These are phyloP conservation scores for Boletus reticuloceps DNA, from an alignment of 768 basidiomycete species.

Conservation along the genomic window DNA sequence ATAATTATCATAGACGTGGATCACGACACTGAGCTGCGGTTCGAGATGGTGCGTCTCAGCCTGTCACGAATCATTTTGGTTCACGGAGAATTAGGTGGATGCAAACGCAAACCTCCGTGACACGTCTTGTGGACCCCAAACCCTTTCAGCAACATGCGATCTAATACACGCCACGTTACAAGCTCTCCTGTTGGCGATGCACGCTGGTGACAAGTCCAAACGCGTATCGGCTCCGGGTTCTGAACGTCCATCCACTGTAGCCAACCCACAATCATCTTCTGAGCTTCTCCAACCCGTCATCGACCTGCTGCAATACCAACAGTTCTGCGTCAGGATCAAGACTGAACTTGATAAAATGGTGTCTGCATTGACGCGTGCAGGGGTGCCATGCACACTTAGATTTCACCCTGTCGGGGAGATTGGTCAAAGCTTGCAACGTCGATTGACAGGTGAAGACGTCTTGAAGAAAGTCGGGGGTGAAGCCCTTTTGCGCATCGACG, in stretches of 20 bases:
- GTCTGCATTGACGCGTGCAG: conserved; percentile 47
- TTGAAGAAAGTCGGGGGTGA: conserved; percentile 62
- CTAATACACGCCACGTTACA: conserved; percentile 65
- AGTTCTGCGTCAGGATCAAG: conserved; percentile 65
- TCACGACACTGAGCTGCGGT: conserved; percentile 61
- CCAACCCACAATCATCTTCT: conserved; percentile 30
- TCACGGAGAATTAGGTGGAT: conserved; percentile 34
- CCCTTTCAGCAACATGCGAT: conserved; percentile 48
- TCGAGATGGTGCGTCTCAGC: conserved; percentile 61
- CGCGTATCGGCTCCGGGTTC: conserved; percentile 34
- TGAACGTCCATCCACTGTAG: conserved; percentile 22
- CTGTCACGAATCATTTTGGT: neutral
- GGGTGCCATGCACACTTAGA: conserved; percentile 54
- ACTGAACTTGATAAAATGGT: conserved; percentile 53
- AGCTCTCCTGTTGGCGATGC: conserved; percentile 61
- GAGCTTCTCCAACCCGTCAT: conserved; percentile 71
- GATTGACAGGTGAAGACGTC: conserved; percentile 41
- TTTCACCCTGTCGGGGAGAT: conserved; percentile 68
- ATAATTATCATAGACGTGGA: conserved; percentile 77
- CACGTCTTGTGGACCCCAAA: conserved; percentile 9
- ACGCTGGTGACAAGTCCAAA: conserved; percentile 45
- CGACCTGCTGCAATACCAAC: conserved; percentile 76
- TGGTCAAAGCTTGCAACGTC: conserved; percentile 52
- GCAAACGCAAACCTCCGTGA: conserved; percentile 17
- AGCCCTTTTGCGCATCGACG: conserved; percentile 65